Conservation (phyloP, 371 early-diverging fungal genomes). For the Apophysomyces variabilis region DNA sequence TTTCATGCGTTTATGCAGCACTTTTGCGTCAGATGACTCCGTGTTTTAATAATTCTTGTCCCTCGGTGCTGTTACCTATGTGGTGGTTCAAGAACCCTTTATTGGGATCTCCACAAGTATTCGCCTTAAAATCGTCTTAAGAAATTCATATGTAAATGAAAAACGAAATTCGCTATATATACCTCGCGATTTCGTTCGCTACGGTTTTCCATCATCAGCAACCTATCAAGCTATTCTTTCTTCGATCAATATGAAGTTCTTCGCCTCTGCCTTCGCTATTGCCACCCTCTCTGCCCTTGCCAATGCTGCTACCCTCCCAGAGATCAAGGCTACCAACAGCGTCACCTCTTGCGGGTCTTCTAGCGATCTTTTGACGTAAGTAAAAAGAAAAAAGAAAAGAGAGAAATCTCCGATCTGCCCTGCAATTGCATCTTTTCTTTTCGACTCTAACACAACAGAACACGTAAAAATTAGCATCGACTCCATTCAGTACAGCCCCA, state of each 20-base stretch:
- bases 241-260: neutral
- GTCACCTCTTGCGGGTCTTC: constrained; percentile 12
- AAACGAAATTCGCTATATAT: neutral
- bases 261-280: neutral
- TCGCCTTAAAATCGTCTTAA: neutral
- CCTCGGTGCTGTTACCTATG: neutral
- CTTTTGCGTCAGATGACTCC: neutral
- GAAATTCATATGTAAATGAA: neutral
- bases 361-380: constrained; percentile 22
- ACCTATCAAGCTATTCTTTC: neutral
- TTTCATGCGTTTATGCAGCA: constrained; percentile 3
- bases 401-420: neutral
- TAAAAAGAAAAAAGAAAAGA: neutral
- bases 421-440: no score
- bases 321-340: constrained; percentile 5
- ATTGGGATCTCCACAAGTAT: neutral
- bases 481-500: constrained; percentile 54
- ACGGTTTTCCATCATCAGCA: neutral
- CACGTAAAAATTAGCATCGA: constrained; percentile 32
- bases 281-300: neutral
- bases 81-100: neutral
- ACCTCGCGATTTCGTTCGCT: neutral
- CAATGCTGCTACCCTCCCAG: constrained; percentile 6
- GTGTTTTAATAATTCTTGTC: constrained; percentile 4
- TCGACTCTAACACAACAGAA: no score